These are phyloP conservation scores for Hypoxylon lienhwacheense DNA, from an alignment of 495 filamentous ascomycete genomes.

Conservation along the genomic window DNA sequence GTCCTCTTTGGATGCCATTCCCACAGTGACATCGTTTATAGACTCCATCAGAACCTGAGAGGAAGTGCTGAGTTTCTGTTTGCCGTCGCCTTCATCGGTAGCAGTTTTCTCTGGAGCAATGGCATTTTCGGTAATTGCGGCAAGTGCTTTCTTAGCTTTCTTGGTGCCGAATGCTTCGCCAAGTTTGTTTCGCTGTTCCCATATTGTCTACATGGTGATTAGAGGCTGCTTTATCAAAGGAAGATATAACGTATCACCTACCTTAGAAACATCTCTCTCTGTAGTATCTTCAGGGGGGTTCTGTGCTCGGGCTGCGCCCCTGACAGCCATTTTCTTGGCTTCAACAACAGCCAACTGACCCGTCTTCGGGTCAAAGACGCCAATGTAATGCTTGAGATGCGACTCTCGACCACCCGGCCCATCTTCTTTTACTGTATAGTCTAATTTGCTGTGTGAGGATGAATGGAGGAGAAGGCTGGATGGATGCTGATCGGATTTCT, in stretches of 20 bases:
- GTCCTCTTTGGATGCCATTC: slow-evolving; percentile 61
- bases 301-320: slow-evolving; percentile 62
- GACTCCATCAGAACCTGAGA: slow-evolving; percentile 64
- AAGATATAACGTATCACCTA: slow-evolving; percentile 30
- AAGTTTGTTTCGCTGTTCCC: slow-evolving; percentile 66
- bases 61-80: slow-evolving; percentile 55
- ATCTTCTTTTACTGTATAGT: slow-evolving; percentile 80
- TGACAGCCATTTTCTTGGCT: slow-evolving; percentile 73
- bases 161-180: slow-evolving; percentile 92
- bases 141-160: slow-evolving; percentile 85
- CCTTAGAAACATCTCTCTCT: slow-evolving; percentile 44
- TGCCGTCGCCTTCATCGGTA: slow-evolving; percentile 42
- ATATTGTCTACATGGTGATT: slow-evolving; percentile 52
- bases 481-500: slow-evolving; percentile 47
- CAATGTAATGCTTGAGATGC: slow-evolving; percentile 81
- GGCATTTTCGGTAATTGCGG: slow-evolving; percentile 75
- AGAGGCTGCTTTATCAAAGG: slow-evolving; percentile 13
- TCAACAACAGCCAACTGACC: slow-evolving; percentile 73
- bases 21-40: slow-evolving; percentile 59
- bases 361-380: slow-evolving; percentile 74
- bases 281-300: slow-evolving; percentile 45
- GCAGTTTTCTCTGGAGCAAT: slow-evolving; percentile 53
- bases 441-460: slow-evolving; percentile 71
- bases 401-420: slow-evolving; percentile 61
- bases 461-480: slow-evolving; percentile 75